Evolutionary conservation across 768 basidiomycete genomes (phyloP).

Genomic region (Mycena belliarum): DNA sequence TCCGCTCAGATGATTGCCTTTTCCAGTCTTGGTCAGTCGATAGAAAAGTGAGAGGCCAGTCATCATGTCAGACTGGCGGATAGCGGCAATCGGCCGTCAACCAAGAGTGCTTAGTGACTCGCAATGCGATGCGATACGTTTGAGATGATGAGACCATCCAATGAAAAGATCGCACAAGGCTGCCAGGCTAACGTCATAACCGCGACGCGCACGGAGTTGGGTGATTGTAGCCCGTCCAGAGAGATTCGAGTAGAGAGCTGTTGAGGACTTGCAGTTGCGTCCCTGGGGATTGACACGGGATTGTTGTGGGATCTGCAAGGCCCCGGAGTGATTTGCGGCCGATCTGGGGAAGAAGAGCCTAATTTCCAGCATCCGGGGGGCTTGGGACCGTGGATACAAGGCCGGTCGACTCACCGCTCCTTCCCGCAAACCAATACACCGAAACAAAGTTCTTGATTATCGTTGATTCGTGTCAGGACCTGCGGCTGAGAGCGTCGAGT

Average conservation of each 20-base stretch:
- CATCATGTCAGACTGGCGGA: background rate
- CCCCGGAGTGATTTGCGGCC: background rate
- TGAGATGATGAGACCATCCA: background rate
- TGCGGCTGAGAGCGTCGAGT: background rate
- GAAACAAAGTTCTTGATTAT: too few species aligned
- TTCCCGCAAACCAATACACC: background rate
- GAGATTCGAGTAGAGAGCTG: background rate
- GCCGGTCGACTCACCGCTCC: background rate
- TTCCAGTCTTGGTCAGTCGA: too few species aligned
- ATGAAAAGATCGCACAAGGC: background rate
- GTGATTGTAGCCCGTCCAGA: background rate
- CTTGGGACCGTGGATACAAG: background rate
- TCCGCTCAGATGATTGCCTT: conserved; percentile 7
- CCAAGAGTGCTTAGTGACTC: conserved; percentile 8
- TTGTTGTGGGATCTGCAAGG: background rate
- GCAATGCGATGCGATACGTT: conserved; percentile 21
- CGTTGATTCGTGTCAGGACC: background rate
- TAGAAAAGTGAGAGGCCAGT: background rate
- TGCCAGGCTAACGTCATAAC: conserved; percentile 16
- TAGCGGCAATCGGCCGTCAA: background rate
- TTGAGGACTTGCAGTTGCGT: background rate
- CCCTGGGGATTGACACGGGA: background rate
- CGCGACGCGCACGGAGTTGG: conserved; percentile 22
- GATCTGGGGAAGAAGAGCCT: background rate
- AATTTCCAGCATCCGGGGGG: background rate